A percentile compares a stretch with the other conserved stretches of the same genome.
Conservation (phyloP, 179 eudicot species). For the Sideroxylon spinosum region DNA sequence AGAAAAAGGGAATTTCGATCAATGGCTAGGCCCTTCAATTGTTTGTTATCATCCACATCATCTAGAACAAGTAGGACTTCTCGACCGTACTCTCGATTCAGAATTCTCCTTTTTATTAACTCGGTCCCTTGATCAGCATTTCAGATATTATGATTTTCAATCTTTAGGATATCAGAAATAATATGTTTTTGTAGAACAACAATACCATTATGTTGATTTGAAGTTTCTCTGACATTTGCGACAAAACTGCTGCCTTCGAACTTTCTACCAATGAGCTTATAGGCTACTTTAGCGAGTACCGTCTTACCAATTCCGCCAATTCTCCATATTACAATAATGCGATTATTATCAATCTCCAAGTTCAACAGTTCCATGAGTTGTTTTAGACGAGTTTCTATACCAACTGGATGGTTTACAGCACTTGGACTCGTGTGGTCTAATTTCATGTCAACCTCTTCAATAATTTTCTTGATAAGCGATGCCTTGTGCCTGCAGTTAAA, state of each 20-base stretch:
- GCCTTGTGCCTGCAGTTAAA: not conserved
- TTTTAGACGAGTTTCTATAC: not conserved
- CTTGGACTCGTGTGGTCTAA: not conserved
- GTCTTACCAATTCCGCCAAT: not conserved
- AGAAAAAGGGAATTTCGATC: not conserved
- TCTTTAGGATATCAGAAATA: not conserved
- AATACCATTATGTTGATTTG: not conserved
- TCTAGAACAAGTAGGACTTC: slow-evolving; percentile 18
- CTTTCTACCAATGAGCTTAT: not conserved
- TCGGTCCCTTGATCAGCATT: not conserved
- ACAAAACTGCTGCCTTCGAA: not conserved
- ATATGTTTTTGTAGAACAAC: slow-evolving; percentile 9
- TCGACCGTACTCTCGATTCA: too few relatives aligned
- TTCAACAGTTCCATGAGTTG: not conserved
- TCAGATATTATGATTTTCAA: not conserved
- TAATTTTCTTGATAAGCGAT: not conserved
- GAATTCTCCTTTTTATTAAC: not conserved
- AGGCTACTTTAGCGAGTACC: not conserved
- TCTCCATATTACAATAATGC: not conserved
- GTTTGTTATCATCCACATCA: slow-evolving; percentile 14
- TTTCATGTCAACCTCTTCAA: not conserved
- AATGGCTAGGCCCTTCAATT: slow-evolving; percentile 3
- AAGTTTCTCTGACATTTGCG: not conserved
- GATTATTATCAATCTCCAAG: not conserved
- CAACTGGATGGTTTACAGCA: too few relatives aligned